Percentiles rank a stretch among this genome's conserved stretches.
These are phyloP conservation scores for Euphorbia lathyris DNA, from an alignment of 345 rosid genomes.

Conservation along the genomic window DNA sequence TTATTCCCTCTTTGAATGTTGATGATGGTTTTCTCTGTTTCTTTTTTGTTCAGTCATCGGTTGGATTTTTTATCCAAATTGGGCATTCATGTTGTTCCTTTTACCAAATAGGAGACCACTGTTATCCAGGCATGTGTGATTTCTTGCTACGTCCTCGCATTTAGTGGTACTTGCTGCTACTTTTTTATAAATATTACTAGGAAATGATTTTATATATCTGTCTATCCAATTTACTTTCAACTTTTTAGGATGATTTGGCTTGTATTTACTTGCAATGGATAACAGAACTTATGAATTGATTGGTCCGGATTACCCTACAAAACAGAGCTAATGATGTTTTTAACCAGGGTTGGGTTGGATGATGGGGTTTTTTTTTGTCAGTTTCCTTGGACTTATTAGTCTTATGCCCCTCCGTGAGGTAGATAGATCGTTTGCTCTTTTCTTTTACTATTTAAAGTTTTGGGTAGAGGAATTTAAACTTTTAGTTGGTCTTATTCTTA, in stretches of 20 bases:
- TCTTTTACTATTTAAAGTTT: background rate
- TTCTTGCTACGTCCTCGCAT: constrained; percentile 91
- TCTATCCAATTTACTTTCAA: background rate
- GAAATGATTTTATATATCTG: background rate
- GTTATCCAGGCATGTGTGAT: constrained; percentile 96
- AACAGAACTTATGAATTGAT: constrained; percentile 76
- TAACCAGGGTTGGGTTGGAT: constrained; percentile 84
- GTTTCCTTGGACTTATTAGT: constrained; percentile 86
- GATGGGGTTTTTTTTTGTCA: constrained; percentile 83
- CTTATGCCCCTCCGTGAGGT: constrained; percentile 92
- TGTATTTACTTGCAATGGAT: constrained; percentile 85
- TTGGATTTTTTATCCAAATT: constrained; percentile 55
- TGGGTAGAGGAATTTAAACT: background rate
- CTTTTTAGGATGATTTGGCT: constrained; percentile 78
- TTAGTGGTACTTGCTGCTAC: constrained; percentile 46
- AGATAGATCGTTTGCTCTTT: background rate
- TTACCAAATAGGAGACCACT: constrained; percentile 88
- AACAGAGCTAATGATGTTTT: constrained; percentile 65
- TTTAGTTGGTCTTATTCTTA: background rate
- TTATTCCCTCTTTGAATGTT: constrained; percentile 86
- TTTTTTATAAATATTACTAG: too few relatives aligned
- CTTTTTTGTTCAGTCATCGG: constrained; percentile 92
- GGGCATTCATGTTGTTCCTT: constrained; percentile 59
- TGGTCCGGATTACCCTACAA: constrained; percentile 80
- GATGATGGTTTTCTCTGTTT: constrained; percentile 89